Percentiles rank a stretch among this genome's conserved stretches.
phyloP scores from a whole-genome alignment of 75 land plant genomes.

The Chamaecyparis obtusa region DNA sequence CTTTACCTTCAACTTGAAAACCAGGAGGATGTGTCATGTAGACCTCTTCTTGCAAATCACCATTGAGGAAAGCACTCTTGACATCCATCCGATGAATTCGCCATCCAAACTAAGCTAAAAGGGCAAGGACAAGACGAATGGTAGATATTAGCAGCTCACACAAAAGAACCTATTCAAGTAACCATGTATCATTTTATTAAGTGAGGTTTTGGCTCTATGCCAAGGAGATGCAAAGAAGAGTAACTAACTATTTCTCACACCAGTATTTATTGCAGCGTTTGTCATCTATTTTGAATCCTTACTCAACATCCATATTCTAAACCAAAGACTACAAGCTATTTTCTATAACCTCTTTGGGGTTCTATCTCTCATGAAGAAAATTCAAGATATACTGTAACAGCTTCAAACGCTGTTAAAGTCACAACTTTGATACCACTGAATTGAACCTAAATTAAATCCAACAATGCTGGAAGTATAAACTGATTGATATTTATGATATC shows the following conservation, averaged over 20 bases:
- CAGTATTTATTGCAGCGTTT: background rate
- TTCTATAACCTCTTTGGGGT: background rate
- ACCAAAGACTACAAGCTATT: background rate
- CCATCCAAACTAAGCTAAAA: too few species aligned
- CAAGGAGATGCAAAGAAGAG: background rate
- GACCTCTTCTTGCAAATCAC: too few species aligned
- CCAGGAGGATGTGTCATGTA: too few species aligned
- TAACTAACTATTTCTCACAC: background rate
- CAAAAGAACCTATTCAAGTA: background rate
- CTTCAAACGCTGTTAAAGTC: background rate
- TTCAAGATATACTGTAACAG: background rate
- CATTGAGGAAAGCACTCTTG: too few species aligned
- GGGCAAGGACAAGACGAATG: too few species aligned
- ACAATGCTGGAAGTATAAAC: background rate
- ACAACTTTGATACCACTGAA: background rate
- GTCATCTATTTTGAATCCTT: background rate
- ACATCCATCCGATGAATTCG: too few species aligned
- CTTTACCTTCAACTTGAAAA: too few species aligned
- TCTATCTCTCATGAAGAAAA: background rate
- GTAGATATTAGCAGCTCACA: background rate
- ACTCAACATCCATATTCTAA: background rate
- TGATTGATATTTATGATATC: background rate
- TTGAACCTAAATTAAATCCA: background rate
- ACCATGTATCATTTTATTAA: too few species aligned
- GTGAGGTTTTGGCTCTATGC: background rate